Conservation (phyloP, 805 yeast genomes). For the Debaryomyces maramus region DNA sequence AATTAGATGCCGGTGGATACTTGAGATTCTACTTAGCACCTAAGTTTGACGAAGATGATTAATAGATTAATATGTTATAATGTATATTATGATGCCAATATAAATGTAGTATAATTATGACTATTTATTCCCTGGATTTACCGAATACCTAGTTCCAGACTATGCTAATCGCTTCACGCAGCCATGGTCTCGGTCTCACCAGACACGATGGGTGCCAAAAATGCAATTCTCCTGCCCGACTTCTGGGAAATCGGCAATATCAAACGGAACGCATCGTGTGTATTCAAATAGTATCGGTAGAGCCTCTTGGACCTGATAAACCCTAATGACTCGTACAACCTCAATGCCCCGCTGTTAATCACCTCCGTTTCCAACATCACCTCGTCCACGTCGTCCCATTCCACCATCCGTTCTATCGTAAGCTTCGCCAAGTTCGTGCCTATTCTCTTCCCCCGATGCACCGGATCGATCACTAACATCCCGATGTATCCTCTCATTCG, state of each 20-base stretch:
- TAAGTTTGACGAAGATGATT: slow-evolving; percentile 90
- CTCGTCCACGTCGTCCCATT: slow-evolving; percentile 73
- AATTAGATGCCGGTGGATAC: slow-evolving; percentile 82
- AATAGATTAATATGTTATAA: slow-evolving; percentile 13
- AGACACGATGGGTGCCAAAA: slow-evolving; percentile 32
- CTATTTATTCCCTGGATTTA: neutral
- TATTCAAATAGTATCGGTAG: slow-evolving; percentile 83
- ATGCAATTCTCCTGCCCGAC: slow-evolving; percentile 49
- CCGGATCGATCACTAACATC: slow-evolving; percentile 83
- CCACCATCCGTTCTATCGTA: slow-evolving; percentile 64
- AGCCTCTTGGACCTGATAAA: slow-evolving; percentile 73
- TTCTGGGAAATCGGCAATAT: slow-evolving; percentile 75
- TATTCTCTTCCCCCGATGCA: slow-evolving; percentile 74
- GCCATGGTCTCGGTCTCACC: neutral
- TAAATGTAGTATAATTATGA: neutral
- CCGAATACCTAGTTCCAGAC: too few relatives aligned
- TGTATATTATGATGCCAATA: slow-evolving; percentile 1
- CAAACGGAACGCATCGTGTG: slow-evolving; percentile 89
- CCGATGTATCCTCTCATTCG: slow-evolving; percentile 91
- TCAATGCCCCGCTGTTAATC: slow-evolving; percentile 67
- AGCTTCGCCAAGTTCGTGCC: slow-evolving; percentile 69
- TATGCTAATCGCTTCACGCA: neutral
- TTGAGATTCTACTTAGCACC: slow-evolving; percentile 97
- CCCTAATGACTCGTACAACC: slow-evolving; percentile 72
- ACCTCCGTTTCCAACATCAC: slow-evolving; percentile 93